Evolutionary conservation across 352 stramenopile species (phyloP), one percentile per base, ranked within the genome.

Genomic region (Pythium chondricola): DNA sequence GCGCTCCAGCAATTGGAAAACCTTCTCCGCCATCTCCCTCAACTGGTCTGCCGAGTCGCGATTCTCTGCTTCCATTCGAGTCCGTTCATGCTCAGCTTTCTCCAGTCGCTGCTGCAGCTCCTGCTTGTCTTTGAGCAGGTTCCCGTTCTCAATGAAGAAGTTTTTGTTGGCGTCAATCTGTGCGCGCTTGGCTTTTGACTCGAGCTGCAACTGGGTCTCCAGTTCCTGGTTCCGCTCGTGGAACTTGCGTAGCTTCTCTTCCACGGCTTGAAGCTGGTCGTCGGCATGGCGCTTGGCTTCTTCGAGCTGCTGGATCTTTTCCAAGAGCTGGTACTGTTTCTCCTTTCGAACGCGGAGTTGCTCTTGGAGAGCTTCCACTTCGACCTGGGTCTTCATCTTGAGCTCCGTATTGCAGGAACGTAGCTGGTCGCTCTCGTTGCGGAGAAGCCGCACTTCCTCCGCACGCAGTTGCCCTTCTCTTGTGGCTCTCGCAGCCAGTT

Each of bases 321-420:
- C 93, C 8, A 98, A 71, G 2, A 98, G 71, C 59, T 98, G 90
- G 49, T 98, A 98, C 61, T 98, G 95, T 46, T 98, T 98, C 61
- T 98, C 93, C 63, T 98, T 98, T 38, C 94, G 83, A 20, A 90
- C 86, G 11, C 95, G 79, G 17, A 98, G 80, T 65, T 98, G 95
- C 48, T 98, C 95, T 44, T 98, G 85, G 24, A 98, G 65, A 0
- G 92, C 74, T 58, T 98, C 95, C 4, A 98, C 65, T 60, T 98
- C 95, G 25, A 98, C 91, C 27, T 96, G 83, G 0, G 91, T 93
- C 58, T 98, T 97, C 69, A 98, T 94, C 48, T 93, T 91, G 44
- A 98, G 63, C 50, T 98, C 93, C 1, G 83, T 80, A 57, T 97
- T 97, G 47, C 88, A 89, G 3, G 83, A 76, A 10, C 89, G 95